These are phyloP conservation scores for Eucalyptus polybractea DNA, from an alignment of 345 rosid species.

Conservation along the genomic window DNA sequence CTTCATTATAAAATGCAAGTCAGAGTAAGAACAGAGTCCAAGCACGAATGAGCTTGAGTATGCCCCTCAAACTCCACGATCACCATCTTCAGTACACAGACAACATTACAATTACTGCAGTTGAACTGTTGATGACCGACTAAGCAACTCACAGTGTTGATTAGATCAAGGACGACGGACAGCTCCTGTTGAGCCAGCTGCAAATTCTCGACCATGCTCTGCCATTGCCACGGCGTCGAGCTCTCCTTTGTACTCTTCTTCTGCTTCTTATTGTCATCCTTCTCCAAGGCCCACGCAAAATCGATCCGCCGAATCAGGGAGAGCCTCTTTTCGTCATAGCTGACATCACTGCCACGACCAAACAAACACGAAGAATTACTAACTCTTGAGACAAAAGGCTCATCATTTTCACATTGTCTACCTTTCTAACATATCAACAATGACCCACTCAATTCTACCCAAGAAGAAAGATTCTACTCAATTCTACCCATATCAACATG, in stretches of 20 bases:
- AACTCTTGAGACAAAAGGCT: not conserved
- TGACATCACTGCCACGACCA: slow-evolving; percentile 29
- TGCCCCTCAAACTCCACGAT: not conserved
- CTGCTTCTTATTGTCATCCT: slow-evolving; percentile 41
- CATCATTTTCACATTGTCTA: not conserved
- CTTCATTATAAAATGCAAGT: not conserved
- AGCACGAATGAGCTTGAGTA: not conserved
- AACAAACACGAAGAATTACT: not conserved
- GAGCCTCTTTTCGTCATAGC: slow-evolving; percentile 69
- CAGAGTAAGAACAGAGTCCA: not conserved
- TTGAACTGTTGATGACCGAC: not conserved
- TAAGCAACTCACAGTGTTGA: slow-evolving; percentile 56
- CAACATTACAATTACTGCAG: not conserved
- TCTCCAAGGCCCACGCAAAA: slow-evolving; percentile 91
- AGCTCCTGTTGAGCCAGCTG: slow-evolving; percentile 91
- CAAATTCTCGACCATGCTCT: slow-evolving; percentile 87
- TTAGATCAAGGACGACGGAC: slow-evolving; percentile 75
- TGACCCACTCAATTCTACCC: not conserved
- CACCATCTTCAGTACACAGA: not conserved
- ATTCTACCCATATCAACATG: too few relatives aligned
- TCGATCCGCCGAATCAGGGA: slow-evolving; percentile 68
- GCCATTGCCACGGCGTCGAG: slow-evolving; percentile 60
- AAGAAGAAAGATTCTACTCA: not conserved
- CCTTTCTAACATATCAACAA: not conserved
- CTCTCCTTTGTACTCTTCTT: slow-evolving; percentile 56